Evolutionary conservation across 257 asterid species (phyloP), one percentile per base, ranked within the genome.

Genomic region (Solanum lignicaule): DNA sequence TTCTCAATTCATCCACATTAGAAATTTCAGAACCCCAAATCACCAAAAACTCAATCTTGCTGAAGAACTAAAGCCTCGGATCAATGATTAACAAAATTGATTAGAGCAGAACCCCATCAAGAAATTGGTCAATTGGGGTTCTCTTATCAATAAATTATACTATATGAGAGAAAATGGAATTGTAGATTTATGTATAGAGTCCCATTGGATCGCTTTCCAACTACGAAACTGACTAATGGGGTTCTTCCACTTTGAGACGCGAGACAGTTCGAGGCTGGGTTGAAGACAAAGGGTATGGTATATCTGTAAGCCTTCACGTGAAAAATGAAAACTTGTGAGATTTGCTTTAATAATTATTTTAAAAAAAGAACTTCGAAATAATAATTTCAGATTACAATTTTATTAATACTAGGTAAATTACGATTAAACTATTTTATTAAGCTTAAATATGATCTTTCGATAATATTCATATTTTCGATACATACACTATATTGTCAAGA

Each of bases 1-100:
- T 32, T 91, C 52, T 89, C 91, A 89, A 86, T 90, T 87, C 91
- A 90, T 88, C 84, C 89, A 78, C 94, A 90, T 88, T 83, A 46
- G n/a, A 20, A 71, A 68, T 33, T 66, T 21, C 36, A 73, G 36
- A 39, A n/a, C 21, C 38, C 79, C 73, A 85, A 66, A 62, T 65
- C 32, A 27, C 31, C 32, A 81, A 81, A 43, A 43, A 13, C 39
- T 43, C 36, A 79, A 79, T 39, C 35, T 76, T 76, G 84, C 14
- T 39, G 35, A 76, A 76, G 33, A 75, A 78, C 35, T 25, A 15
- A 78, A 46, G 65, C 62, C 25, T 25, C 12, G 33, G 60, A 78
- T 78, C 66, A 27, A 79, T 6, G 35, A 41, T 78, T 78, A 43
- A 79, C 65, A 43, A 31, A 31, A 82, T 46, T 48, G 41, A 48